phyloP scores from a whole-genome alignment of 2,329 filamentous ascomycete genomes.

The Didymella sp. region DNA sequence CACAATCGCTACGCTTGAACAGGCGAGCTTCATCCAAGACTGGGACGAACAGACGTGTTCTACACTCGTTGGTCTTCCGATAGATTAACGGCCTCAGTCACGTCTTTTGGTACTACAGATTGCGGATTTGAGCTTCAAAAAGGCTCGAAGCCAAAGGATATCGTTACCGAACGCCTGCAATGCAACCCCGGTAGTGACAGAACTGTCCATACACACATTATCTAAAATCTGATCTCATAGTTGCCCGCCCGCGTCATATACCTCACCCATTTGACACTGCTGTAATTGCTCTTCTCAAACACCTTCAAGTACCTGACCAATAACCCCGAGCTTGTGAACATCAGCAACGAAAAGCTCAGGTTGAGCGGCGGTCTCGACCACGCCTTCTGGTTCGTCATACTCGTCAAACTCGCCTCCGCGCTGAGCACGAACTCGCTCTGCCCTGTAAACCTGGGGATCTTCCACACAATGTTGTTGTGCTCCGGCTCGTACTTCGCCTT shows the following conservation, averaged over 20 bases:
- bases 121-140: neutral
- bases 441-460: conserved; percentile 98
- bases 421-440: conserved; percentile 95
- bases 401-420: conserved; percentile 89
- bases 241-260: conserved; percentile 99
- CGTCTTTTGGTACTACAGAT: neutral
- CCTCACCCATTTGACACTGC: conserved; percentile 97
- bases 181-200: conserved; percentile 15
- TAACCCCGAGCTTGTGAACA: conserved; percentile 96
- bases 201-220: neutral
- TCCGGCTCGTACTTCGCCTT: conserved; percentile 98
- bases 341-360: conserved; percentile 89
- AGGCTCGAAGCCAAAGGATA: conserved; percentile 9
- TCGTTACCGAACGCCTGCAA: conserved; percentile 19
- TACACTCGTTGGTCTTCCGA: neutral
- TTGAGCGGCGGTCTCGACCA: conserved; percentile 94
- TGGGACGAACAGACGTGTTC: neutral
- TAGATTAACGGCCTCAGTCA: neutral
- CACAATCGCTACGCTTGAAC: neutral
- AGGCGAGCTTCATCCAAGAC: neutral
- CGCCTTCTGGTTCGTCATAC: conserved; percentile 97
- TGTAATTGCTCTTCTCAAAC: conserved; percentile 99
- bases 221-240: conserved; percentile 75
- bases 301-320: conserved; percentile 96
- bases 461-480: conserved; percentile 98